A percentile compares a stretch with the other conserved stretches of the same genome.
These are phyloP conservation scores for Zangia roseola DNA, from an alignment of 768 basidiomycete genomes.

Conservation along the genomic window DNA sequence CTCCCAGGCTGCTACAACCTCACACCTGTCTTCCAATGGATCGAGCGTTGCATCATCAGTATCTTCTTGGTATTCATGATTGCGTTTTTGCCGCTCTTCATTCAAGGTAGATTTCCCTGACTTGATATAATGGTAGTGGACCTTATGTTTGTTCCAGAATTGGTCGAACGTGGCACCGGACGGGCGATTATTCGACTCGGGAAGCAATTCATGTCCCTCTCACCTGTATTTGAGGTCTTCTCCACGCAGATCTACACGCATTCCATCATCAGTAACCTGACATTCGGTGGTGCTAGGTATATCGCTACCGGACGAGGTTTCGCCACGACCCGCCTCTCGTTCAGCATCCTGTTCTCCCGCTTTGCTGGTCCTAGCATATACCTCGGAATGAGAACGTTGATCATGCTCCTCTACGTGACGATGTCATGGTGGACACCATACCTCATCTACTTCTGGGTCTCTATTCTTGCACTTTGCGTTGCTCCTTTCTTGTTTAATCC, in stretches of 20 bases:
- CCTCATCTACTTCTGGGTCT: slow-evolving; percentile 97
- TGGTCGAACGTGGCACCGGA: slow-evolving; percentile 92
- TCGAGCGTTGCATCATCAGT: slow-evolving; percentile 92
- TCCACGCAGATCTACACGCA: slow-evolving; percentile 98
- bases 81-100: slow-evolving; percentile 89
- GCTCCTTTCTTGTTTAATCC: slow-evolving; percentile 99
- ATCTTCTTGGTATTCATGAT: slow-evolving; percentile 99
- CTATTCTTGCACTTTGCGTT: slow-evolving; percentile 86
- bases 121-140: slow-evolving; percentile 14
- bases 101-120: slow-evolving; percentile 66
- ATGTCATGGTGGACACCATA: slow-evolving; percentile 89
- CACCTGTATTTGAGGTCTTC: slow-evolving; percentile 97
- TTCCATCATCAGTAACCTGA: slow-evolving; percentile 95
- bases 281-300: slow-evolving; percentile 96
- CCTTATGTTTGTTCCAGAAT: slow-evolving; percentile 50
- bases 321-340: slow-evolving; percentile 92
- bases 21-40: slow-evolving; percentile 92
- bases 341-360: slow-evolving; percentile 94
- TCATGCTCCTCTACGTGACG: slow-evolving; percentile 93
- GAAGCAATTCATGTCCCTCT: slow-evolving; percentile 93
- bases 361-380: slow-evolving; percentile 99
- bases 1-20: slow-evolving; percentile 94
- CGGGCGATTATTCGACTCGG: slow-evolving; percentile 88
- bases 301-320: slow-evolving; percentile 99
- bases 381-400: slow-evolving; percentile 88